phyloP scores from a whole-genome alignment of 108 stramenopile species.

The Craspedostauros australis region DNA sequence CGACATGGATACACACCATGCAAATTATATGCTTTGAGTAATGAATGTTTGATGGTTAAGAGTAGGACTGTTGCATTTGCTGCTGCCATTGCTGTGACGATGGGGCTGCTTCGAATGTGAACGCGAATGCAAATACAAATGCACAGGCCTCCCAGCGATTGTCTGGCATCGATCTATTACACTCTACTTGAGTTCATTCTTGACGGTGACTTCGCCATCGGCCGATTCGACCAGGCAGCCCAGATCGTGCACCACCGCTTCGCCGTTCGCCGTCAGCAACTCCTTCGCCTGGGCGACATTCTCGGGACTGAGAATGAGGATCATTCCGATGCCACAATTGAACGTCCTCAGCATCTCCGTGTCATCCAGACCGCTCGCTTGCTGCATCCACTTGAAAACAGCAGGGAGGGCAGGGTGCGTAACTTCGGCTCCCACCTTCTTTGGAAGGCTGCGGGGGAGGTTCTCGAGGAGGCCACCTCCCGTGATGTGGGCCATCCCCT shows the following conservation, averaged over 20 bases:
- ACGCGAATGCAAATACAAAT: neutral
- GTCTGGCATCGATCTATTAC: neutral
- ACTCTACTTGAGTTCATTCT: neutral
- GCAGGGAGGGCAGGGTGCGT: constrained; percentile 79
- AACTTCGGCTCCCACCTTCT: constrained; percentile 78
- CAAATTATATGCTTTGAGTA: too few species aligned
- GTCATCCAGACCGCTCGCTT: constrained; percentile 82
- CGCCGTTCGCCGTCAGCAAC: constrained; percentile 64
- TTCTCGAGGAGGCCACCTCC: constrained; percentile 97
- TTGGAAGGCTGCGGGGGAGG: constrained; percentile 88
- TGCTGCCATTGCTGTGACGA: neutral
- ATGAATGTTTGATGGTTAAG: too few species aligned
- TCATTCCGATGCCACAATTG: constrained; percentile 97
- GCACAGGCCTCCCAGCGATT: neutral
- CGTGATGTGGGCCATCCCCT: constrained; percentile 95
- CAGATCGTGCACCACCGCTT: constrained; percentile 64
- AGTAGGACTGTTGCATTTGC: neutral
- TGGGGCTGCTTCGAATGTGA: neutral
- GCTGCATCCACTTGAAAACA: constrained; percentile 95
- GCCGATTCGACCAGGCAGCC: constrained; percentile 57
- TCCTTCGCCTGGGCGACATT: constrained; percentile 61
- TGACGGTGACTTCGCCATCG: constrained; percentile 44
- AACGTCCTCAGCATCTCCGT: constrained; percentile 94
- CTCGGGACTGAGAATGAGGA: constrained; percentile 76
- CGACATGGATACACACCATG: too few species aligned